Evolutionary conservation across 306 rosid species (phyloP).

Genomic region (Herpetospermum pedunculosum): DNA sequence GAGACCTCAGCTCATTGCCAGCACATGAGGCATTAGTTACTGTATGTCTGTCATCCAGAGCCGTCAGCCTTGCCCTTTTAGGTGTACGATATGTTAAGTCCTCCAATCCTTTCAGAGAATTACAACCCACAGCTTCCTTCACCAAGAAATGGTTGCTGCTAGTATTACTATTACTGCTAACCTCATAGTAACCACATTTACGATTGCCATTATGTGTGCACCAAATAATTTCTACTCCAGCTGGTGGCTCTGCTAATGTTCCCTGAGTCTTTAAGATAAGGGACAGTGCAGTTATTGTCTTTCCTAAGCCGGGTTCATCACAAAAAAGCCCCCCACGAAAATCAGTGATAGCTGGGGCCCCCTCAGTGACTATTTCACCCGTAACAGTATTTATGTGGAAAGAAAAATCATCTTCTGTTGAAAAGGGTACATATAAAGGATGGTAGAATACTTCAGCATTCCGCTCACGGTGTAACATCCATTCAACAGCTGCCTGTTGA

Average conservation of each 20-base stretch:
- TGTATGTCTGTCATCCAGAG: conserved; percentile 23
- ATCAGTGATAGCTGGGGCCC: conserved; percentile 65
- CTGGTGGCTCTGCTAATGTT: conserved; percentile 61
- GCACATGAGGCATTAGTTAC: conserved; percentile 24
- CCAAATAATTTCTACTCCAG: conserved; percentile 54
- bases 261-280: conserved; percentile 80
- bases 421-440: conserved; percentile 54
- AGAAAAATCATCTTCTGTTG: conserved; percentile 66
- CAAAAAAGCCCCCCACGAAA: conserved; percentile 93
- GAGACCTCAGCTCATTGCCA: conserved; percentile 28
- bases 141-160: conserved; percentile 19
- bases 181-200: conserved; percentile 86
- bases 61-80: conserved; percentile 44
- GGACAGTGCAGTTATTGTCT: conserved; percentile 89
- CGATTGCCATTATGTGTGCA: conserved; percentile 55
- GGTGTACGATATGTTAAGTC: conserved; percentile 29
- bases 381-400: conserved; percentile 58
- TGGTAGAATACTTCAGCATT: conserved; percentile 48
- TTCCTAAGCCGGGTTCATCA: conserved; percentile 97
- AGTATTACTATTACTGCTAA: conserved; percentile 26
- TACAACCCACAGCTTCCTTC: conserved; percentile 34
- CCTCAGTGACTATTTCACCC: conserved; percentile 63
- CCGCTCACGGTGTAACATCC: conserved; percentile 96
- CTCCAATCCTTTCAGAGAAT: conserved; percentile 24
- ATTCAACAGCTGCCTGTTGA: conserved; percentile 80